These are phyloP conservation scores for Glaciozyma antarctica DNA, from an alignment of 768 basidiomycete species.

Conservation along the genomic window DNA sequence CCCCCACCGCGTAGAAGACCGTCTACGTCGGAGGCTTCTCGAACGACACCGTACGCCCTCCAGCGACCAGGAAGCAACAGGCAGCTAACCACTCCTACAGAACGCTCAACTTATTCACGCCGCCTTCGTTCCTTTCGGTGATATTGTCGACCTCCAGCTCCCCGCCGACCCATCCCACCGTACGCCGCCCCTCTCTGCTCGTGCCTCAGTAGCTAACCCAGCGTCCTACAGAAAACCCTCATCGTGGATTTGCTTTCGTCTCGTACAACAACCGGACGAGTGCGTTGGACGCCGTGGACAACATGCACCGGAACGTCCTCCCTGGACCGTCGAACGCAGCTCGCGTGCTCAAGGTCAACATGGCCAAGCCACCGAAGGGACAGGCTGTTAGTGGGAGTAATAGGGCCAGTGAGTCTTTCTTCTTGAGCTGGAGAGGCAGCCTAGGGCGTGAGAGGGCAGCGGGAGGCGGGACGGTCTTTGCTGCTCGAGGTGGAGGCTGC, in stretches of 20 bases:
- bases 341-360: slow-evolving; percentile 67
- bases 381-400: slow-evolving; percentile 34
- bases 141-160: slow-evolving; percentile 83
- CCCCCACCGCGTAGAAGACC: slow-evolving; percentile 30
- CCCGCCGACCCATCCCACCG: slow-evolving; percentile 50
- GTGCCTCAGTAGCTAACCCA: not conserved
- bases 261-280: slow-evolving; percentile 70
- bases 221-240: too few species aligned
- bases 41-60: not conserved
- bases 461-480: too few species aligned
- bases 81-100: slow-evolving; percentile 39
- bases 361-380: slow-evolving; percentile 65
- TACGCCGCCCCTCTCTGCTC: not conserved
- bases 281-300: slow-evolving; percentile 95
- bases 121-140: slow-evolving; percentile 79
- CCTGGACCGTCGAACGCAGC: slow-evolving; percentile 18
- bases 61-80: not conserved
- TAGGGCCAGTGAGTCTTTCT: slow-evolving; percentile 23
- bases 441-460: too few species aligned
- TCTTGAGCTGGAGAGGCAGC: too few species aligned
- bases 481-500: too few species aligned
- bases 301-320: slow-evolving; percentile 61
- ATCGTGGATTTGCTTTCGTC: slow-evolving; percentile 39
- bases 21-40: slow-evolving; percentile 38
- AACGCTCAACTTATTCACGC: slow-evolving; percentile 69